Percentiles rank a stretch among this genome's conserved stretches.
Conservation (phyloP, 345 rosid genomes). For the Xanthoceras sorbifolium region DNA sequence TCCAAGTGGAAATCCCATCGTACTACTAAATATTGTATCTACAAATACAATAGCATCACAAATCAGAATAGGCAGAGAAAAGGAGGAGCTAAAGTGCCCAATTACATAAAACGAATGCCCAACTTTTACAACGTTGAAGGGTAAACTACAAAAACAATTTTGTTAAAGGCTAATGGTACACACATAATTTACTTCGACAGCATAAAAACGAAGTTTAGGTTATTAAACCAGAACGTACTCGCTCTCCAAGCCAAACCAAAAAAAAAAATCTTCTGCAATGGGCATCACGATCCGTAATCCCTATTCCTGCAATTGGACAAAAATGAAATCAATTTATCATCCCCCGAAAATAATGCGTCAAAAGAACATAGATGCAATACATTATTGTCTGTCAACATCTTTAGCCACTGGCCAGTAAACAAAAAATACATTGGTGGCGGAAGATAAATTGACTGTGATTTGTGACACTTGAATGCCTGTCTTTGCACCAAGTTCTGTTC, state of each 20-base stretch:
- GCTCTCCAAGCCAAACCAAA: neutral
- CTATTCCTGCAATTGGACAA: slow-evolving; percentile 17
- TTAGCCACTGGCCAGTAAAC: neutral
- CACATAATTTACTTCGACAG: too few species aligned
- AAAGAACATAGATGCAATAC: neutral
- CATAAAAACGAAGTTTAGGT: neutral
- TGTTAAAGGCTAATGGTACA: neutral
- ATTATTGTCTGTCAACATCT: neutral
- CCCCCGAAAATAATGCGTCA: neutral
- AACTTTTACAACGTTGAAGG: neutral
- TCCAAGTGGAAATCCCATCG: neutral
- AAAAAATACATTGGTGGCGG: neutral
- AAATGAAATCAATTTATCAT: neutral
- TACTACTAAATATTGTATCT: neutral
- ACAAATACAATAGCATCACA: too few species aligned
- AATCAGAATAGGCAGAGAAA: neutral
- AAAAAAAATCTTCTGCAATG: slow-evolving; percentile 1
- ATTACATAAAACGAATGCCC: neutral
- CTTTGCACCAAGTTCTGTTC: neutral
- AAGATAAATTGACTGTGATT: too few species aligned
- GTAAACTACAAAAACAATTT: neutral
- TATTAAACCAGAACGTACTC: neutral
- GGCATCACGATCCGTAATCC: neutral
- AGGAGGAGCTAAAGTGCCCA: neutral
- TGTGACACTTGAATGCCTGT: neutral